A percentile compares a stretch with the other conserved stretches of the same genome.
Evolutionary conservation across 352 stramenopile genomes (phyloP).

Genomic region (Globisporangium iwayamae): DNA sequence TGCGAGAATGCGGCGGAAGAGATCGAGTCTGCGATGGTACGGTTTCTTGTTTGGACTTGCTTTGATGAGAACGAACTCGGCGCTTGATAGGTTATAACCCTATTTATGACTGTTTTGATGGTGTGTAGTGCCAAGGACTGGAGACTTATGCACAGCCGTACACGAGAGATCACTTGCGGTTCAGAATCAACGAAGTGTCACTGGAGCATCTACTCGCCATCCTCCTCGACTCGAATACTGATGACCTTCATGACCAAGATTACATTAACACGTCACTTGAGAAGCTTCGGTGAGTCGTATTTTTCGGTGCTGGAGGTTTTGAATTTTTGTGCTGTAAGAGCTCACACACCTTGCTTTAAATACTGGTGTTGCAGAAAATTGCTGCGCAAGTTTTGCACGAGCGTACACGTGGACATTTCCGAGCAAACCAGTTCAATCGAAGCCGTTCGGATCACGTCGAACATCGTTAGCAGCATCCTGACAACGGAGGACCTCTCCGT

Average conservation of each 20-base stretch:
- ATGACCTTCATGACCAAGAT: background rate
- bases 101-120: background rate
- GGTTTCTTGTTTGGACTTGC: background rate
- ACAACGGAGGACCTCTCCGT: conserved; percentile 16
- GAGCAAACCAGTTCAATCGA: conserved; percentile 7
- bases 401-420: conserved; percentile 5
- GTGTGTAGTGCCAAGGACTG: conserved; percentile 1
- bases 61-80: background rate
- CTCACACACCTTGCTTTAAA: background rate
- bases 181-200: conserved; percentile 2
- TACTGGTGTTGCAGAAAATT: conserved; percentile 1
- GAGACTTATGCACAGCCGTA: background rate
- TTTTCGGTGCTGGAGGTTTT: background rate
- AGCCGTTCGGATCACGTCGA: conserved; percentile 11
- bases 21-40: conserved; percentile 14
- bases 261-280: conserved; percentile 1
- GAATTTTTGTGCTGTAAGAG: background rate
- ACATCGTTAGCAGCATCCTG: conserved; percentile 6
- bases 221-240: background rate
- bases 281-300: conserved; percentile 5
- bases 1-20: conserved; percentile 13
- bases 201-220: conserved; percentile 14
- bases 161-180: background rate
- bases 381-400: conserved; percentile 4
- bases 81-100: no score